Base-by-base conservation (phyloP, 805 yeast species). In the Lipomyces sp. region DNA sequence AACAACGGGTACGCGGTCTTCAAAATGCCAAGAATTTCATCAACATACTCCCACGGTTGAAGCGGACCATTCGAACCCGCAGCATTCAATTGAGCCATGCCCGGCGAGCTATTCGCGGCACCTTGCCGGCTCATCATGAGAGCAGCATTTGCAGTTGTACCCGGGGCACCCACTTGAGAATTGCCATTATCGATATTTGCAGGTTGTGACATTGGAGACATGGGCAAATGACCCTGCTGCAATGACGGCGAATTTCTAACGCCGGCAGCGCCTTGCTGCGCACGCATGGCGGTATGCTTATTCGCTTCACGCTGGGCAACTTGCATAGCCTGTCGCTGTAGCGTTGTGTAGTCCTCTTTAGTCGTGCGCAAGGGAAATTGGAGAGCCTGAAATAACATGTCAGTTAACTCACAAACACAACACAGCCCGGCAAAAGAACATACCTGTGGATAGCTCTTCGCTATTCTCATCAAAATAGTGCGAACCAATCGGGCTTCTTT, bases 361-460 rank as follows among this genome's bases (percentile, higher is more conserved):
- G 98, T 87, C 1, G 98, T 93, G 50, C 98, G 76, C 61, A 93
- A 74, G 63, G 90, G 97, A 82, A 90, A 93, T 64, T 93, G 98
- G 50, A 93, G 75, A 0, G 98, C 96, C 53, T 52, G 22, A 14
- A 4, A 2, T 21, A 18, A 29, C 3, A n/a, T 26, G 18, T 33
- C 11, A 31, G 19, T 10, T 5, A n/a, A 21, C 24, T n/a, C 16
- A 5, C 13, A 16, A 11, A 4, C 23, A 16, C 31, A 8, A 26
- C 28, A 31, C 5, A 8, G 7, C n/a, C 16, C 41, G 5, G 3
- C 4, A 19, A 16, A 14, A 16, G 21, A 19, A 38, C 45, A 11
- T 48, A 52, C 57, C 70, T 93, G 99, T 1, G 99, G 99, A 70
- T 86, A 95, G 46, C 89, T 83, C 72, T 93, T 93, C 1, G 98